Evolutionary conservation across 1,284 basidiomycete genomes (phyloP), one percentile per base, ranked within the genome.

Genomic region (Ganoderma multipileum): DNA sequence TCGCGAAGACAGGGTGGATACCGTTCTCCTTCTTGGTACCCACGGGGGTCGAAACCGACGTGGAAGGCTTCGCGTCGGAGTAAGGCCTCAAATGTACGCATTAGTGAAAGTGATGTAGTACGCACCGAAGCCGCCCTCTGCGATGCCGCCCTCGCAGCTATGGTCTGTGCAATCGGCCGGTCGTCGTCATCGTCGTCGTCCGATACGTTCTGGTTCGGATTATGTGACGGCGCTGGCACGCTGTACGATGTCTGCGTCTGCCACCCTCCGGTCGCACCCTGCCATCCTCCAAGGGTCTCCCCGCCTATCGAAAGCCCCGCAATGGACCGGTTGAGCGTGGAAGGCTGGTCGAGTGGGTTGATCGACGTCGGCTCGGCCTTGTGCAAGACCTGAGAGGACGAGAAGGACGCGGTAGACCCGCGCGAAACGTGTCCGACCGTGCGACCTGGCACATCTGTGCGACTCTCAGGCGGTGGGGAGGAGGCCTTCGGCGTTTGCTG

Each of bases 171-270:
- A 72, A 91, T 90, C 6, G 91, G 91, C 69, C 86, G 91, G 78
- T 93, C 91, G 72, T 92, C 91, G 70, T 93, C 91, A 67, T 88
- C 90, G 67, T 89, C 90, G 2, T 91, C 89, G 16, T 88, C 79
- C 33, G 79, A 73, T 26, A 74, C 72, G 57, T 74, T 75, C 42
- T 83, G 52, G 71, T 78, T 75, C 42, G 83, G 52, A 71, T 78
- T 50, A 16, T 61, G 26, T 16, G 65, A 64, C 7, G 67, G 66
- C 2, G 71, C 59, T 26, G 71, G 68, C 7, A 71, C 68, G 4
- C 74, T 70, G 52, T 76, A 79, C 18, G 72, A 55, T 58, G 76
- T 77, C 65, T 80, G 76, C 18, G 78, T 71, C 68, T 87, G 86
- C 87, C 88, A 89, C 66, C 88, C 87, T n/a, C 65, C 67, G n/a